Base-by-base conservation (phyloP, 306 rosid genomes). In the Cicer chorassanicum region DNA sequence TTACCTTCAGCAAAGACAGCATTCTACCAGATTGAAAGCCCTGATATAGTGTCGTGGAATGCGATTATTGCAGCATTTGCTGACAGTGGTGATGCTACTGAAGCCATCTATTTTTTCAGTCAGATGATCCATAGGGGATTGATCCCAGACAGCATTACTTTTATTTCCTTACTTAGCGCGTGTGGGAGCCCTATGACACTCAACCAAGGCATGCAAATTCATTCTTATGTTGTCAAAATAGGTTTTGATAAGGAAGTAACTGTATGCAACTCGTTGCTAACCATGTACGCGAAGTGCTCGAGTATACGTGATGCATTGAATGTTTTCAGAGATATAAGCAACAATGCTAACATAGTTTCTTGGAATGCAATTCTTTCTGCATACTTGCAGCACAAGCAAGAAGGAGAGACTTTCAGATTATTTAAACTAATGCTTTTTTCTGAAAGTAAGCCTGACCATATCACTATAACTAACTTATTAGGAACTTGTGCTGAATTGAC, bases 11-110 rank as follows among this genome's bases (percentile, higher is more conserved):
- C 93, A 51, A 86, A 78, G 81, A 75, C 12, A 4, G 87, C 75
- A 18, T 92, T 89, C 82, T 62, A 61, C 84, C 82, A 68, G 41
- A 92, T 92, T 45, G 86, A 88, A 43, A 82, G 36, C 63, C 91
- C 87, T 46, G 93, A 92, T 85, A 75, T 85, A 68, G 97, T 88
- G 19, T 85, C 91, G 16, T 92, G 97, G 96, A 92, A 88, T 73
- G 89, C 90, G 57, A 88, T 92, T 46, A 86, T 92, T 72, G 82
- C 90, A 4, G 90, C 96, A n/a, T 79, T 81, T 78, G 81, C 89
- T 57, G 82, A 82, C 62, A 65, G 11, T 59, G 84, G 81, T 39
- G 82, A 88, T 68, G 74, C 82, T 18, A 45, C 79, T 68, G 91
- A 78, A 87, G 89, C 96, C 65, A 12, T 82, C 56, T 70, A 73